Evolutionary conservation across 352 stramenopile species (phyloP), one percentile per base, ranked within the genome.

Genomic region (Pythium pyrilobum): DNA sequence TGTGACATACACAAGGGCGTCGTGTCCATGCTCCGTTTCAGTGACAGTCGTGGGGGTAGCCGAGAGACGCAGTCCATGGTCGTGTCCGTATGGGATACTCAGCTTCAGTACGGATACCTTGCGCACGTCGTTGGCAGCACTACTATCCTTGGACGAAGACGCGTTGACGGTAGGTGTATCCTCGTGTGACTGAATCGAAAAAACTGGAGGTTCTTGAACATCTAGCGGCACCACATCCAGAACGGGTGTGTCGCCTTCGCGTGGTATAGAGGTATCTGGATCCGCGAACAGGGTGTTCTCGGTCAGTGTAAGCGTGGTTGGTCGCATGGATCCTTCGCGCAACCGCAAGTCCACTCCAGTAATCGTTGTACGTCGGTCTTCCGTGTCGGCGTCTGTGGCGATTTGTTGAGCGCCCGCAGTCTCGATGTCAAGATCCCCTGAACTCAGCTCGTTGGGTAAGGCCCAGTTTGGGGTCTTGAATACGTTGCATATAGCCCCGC

Each of bases 241-340:
- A 5, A 61, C 53, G 2, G 47, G 12, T 5, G 53, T 61, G 23
- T 61, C 53, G 2, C 18, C 34, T 7, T 36, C 15, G 21, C 44
- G 21, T 23, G 37, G 29, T 11, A 32, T 15, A 24, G 29, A 20
- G 15, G 39, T 0, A 31, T 29, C 21, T 6, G 15, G 13, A 32
- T 58, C 56, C 8, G 40, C 47, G 18, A 58, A 58, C 6, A 58
- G 36, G 5, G 20, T 64, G 27, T 64, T 64, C 27, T 64, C 47
- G 2, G 48, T 52, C 15, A 29, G 39, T 1, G 53, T 27, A 33
- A 64, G 43, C 11, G 46, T 48, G 15, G 20, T 48, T 13, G 41
- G 31, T 36, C 31, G 15, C 15, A 33, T 48, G 21, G 24, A 48
- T 45, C 20, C 20, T n/a, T n/a, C n/a, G n/a, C n/a, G n/a, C n/a